Base-by-base conservation (phyloP, 768 basidiomycete species). In the Lepiota brunneoincarnata region DNA sequence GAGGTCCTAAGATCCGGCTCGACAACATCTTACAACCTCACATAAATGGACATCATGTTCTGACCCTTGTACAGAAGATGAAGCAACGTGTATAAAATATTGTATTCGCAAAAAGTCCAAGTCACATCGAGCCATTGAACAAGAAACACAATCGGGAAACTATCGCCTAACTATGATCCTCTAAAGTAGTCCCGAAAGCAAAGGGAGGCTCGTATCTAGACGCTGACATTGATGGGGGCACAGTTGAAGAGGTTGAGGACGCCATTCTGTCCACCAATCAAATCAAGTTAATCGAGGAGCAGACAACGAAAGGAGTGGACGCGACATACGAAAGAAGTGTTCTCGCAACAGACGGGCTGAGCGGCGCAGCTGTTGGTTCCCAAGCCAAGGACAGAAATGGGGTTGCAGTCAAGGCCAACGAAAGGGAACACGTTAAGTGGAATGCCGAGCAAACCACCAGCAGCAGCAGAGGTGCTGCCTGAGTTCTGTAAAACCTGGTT, bases 101-200 rank as follows among this genome's bases (percentile, higher is more conserved):
- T 35, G 36, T 56, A 57, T 64, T 61, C 51, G 6, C 66, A 69
- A 1, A 69, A 1, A 50, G 20, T 9, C 24, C 6, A 5, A 56
- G 31, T 51, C 38, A 20, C 18, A 17, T 18, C 31, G 36, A 50
- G 11, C 4, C 23, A 37, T 21, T 9, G 41, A 35, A 24, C 55
- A 43, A 44, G 28, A 42, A 53, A 48, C 14, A 26, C 35, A 20
- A 20, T 23, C 28, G 17, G 35, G 28, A 49, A 10, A 57, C 14
- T 26, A 7, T 28, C 26, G 26, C 40, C 44, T 41, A n/a, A n/a
- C n/a, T n/a, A 17, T 21, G 3, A 47, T 31, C 11, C 24, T 23
- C 15, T 23, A 21, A 11, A 21, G 45, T 24, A 15, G 23, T 34
- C 40, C 36, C 17, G 26, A 41, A 11, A 34, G 14, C n/a, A n/a